These are phyloP conservation scores for Neurospora sp. DNA, from an alignment of 2,329 filamentous ascomycete genomes.

Conservation along the genomic window DNA sequence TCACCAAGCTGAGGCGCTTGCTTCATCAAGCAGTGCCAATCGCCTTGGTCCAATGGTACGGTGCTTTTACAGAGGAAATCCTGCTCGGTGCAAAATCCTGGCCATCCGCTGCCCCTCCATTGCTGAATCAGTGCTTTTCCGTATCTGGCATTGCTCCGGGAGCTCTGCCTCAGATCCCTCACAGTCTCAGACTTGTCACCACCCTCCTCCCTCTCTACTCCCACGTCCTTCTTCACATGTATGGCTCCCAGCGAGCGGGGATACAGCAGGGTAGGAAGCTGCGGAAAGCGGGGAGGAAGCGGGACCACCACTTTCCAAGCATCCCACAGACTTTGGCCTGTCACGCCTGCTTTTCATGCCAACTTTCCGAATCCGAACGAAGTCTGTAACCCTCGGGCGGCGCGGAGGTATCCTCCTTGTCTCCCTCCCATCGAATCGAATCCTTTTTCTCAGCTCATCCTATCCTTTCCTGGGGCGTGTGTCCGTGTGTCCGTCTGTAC, in stretches of 20 bases:
- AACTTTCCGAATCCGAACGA: not conserved
- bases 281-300: not conserved
- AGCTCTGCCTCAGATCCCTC: not conserved
- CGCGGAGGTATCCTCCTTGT: not conserved
- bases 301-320: not conserved
- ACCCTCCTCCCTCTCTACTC: not conserved
- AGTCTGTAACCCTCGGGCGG: not conserved
- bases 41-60: constrained; percentile 6
- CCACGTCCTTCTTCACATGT: not conserved
- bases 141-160: not conserved
- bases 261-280: not conserved
- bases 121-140: not conserved
- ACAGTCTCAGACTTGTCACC: not conserved
- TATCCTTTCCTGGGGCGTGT: not conserved
- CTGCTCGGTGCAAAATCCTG: not conserved
- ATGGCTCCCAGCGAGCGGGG: not conserved
- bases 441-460: not conserved
- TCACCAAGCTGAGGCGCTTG: not conserved
- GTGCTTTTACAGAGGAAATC: not conserved
- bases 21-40: constrained; percentile 3
- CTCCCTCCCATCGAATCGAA: not conserved
- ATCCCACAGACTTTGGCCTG: not conserved
- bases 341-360: not conserved
- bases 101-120: not conserved
- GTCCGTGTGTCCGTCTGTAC: not conserved